Conservation (phyloP, 768 basidiomycete genomes). For the Paxillus rubicundulus region DNA sequence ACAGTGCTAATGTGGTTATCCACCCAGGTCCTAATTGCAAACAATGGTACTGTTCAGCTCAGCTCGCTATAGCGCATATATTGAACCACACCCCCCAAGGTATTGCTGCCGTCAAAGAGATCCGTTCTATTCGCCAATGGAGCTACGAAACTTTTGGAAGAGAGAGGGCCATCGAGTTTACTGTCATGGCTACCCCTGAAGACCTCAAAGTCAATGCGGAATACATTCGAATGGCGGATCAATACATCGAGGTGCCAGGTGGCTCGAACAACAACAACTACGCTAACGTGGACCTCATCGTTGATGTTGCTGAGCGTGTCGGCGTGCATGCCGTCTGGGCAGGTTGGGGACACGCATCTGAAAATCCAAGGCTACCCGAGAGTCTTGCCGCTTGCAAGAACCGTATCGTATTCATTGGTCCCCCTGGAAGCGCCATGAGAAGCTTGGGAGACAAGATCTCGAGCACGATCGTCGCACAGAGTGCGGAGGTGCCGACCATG, state of each 20-base stretch:
- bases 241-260: constrained; percentile 97
- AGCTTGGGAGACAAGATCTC: constrained; percentile 99
- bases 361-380: constrained; percentile 96
- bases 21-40: constrained; percentile 90
- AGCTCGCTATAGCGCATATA: constrained; percentile 9
- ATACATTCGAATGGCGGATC: constrained; percentile 99
- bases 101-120: constrained; percentile 99
- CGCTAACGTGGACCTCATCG: constrained; percentile 98
- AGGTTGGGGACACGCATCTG: constrained; percentile 99
- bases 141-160: constrained; percentile 98
- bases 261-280: constrained; percentile 99
- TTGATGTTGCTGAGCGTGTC: constrained; percentile 94
- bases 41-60: constrained; percentile 67
- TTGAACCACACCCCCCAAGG: constrained; percentile 44
- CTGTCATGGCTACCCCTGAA: constrained; percentile 99
- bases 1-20: constrained; percentile 8
- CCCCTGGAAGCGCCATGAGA: constrained; percentile 97
- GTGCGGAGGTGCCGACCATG: constrained; percentile 96
- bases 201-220: constrained; percentile 98
- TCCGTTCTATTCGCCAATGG: constrained; percentile 98
- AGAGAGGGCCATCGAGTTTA: constrained; percentile 96
- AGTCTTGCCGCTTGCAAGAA: constrained; percentile 87
- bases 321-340: constrained; percentile 99
- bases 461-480: constrained; percentile 98
- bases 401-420: constrained; percentile 99